Evolutionary conservation across 2,329 filamentous ascomycete species (phyloP), one percentile per base, ranked within the genome.

Genomic region (Beauveria sp.): DNA sequence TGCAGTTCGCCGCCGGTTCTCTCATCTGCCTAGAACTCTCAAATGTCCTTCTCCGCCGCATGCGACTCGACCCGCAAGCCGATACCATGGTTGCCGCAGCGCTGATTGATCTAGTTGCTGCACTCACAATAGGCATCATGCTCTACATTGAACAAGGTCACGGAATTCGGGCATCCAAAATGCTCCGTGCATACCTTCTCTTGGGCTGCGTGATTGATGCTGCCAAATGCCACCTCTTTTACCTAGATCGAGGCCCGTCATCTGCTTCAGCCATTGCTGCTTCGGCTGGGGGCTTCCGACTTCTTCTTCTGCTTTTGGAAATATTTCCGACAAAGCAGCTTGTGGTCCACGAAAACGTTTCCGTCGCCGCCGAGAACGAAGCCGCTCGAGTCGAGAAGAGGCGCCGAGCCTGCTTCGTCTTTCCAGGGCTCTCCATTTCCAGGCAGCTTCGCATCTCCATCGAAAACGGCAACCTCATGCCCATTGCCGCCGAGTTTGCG

Each of bases 71-170:
- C 14, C 49, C 49, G 34, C 42, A 53, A 9, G 58, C 58, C 28
- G 58, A 60, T 24, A 45, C 58, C 38, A 60, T 60, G 58, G 58
- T 60, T 6, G 58, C 58, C 16, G 58, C 58, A 16, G 49, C 58
- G 5, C 51, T 60, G 12, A 60, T 60, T 42, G 58, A 60, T 38
- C 12, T 60, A 3, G 58, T 60, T 4, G 42, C 50, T 18, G 58
- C 58, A 5, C 42, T 60, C 4, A 60, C 42, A 28, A 47, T 60
- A 26, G 50, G 58, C 40, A 53, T 60, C 26, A 54, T 60, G 12
- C 16, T 60, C n/a, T 60, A 60, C 12, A 47, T 60, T 7, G 58
- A 60, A 24, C 46, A 58, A n/a, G 40, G 26, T n/a, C 58, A 60
- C 20, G 28, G 50, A 5, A 60, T 60, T 28, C 42, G 42, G 3